Evolutionary conservation across 2,329 filamentous ascomycete species (phyloP), one percentile per base, ranked within the genome.

Genomic region (Lachnellula cervina): DNA sequence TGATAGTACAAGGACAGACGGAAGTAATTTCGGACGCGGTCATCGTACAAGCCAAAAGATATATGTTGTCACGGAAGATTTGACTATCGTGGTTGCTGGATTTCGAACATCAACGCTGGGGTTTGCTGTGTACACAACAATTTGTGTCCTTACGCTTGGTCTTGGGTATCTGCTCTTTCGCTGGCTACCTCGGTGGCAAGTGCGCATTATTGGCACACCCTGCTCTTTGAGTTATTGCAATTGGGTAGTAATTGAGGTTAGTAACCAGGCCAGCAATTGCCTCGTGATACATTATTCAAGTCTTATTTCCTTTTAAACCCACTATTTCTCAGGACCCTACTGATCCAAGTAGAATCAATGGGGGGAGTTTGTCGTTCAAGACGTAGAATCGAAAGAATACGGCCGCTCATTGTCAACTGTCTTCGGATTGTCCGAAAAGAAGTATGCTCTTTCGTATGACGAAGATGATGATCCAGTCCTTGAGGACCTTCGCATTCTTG

Each of bases 1-100:
- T 57, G 83, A 87, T 58, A 95, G 89, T 62, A 79, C 77, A 28
- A 81, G 80, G 51, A 94, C 90, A 13, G 80, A 85, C 60, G 79
- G 77, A 32, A 90, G 88, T 66, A 78, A 79, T 32, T 74, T 76
- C 59, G 82, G 80, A 49, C 76, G 76, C 42, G 82, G 80, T 11
- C 82, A 83, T 43, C 83, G 89, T 55, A 77, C 81, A 28, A 95
- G 81, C 66, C 94, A 99, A 71, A 97, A 97, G 74, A 81, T 97
- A 23, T 94, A 97, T 72, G 91, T 99, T 73, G 79, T 85, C 56
- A 96, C 90, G 43, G 94, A 99, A 71, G 94, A 99, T 70, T 77
- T 99, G 61, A 97, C 91, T 1, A 91, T 97, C 65, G 93, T 92
- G 28, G 84, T 97, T 68, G 90, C 93, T 23, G 94, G 94, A 0